These are phyloP conservation scores for Medicago lupulina DNA, from an alignment of 306 rosid species.

Conservation along the genomic window DNA sequence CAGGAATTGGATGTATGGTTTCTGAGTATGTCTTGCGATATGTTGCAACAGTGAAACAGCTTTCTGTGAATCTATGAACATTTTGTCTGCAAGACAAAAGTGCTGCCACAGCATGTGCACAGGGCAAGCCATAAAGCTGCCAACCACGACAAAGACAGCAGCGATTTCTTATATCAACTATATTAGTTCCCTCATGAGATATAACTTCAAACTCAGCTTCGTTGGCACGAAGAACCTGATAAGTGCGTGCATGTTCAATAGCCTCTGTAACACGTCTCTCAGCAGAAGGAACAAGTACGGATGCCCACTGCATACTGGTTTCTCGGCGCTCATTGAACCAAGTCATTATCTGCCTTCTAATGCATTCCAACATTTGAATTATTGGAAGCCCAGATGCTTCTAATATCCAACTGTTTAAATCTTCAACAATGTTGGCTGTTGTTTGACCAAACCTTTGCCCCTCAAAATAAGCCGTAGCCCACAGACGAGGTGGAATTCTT, in stretches of 20 bases:
- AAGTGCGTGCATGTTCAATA: constrained; percentile 62
- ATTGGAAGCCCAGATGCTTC: constrained; percentile 81
- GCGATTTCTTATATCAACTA: constrained; percentile 66
- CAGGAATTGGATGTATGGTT: constrained; percentile 82
- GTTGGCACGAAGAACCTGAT: constrained; percentile 67
- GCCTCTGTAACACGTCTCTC: constrained; percentile 69
- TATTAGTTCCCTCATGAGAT: constrained; percentile 10
- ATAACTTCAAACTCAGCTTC: constrained; percentile 77
- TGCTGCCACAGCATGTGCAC: constrained; percentile 81
- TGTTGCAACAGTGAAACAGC: constrained; percentile 76
- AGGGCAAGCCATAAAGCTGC: constrained; percentile 76
- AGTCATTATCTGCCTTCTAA: constrained; percentile 71
- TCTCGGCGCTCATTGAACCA: constrained; percentile 79
- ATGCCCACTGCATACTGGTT: constrained; percentile 76
- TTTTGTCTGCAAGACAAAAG: constrained; percentile 78
- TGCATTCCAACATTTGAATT: constrained; percentile 77
- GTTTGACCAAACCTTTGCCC: constrained; percentile 70
- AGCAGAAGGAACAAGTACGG: constrained; percentile 69
- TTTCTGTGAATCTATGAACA: constrained; percentile 76
- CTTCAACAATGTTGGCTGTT: constrained; percentile 67
- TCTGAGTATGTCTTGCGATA: constrained; percentile 77
- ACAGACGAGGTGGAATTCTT: constrained; percentile 66
- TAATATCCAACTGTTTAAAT: constrained; percentile 59
- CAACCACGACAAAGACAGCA: constrained; percentile 75
- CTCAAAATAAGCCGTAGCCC: constrained; percentile 84